Percentiles rank a stretch among this genome's conserved stretches.
Conservation (phyloP, 2,329 filamentous ascomycete species). For the Scytalidium lignicola region DNA sequence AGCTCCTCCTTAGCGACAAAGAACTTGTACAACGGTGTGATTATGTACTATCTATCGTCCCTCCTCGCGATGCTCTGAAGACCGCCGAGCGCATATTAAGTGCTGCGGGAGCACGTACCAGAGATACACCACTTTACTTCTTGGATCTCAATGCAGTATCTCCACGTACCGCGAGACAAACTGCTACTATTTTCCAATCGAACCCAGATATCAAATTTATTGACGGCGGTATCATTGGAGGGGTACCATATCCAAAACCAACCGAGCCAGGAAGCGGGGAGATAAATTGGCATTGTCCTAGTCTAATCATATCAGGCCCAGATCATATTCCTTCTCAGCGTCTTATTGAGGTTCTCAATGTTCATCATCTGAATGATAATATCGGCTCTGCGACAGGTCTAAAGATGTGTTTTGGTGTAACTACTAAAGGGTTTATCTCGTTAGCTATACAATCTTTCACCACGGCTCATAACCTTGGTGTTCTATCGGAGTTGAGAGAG, state of each 20-base stretch:
- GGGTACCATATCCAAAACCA: slow-evolving; percentile 12
- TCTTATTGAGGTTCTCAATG: neutral
- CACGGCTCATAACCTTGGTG: neutral
- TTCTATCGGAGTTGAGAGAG: neutral
- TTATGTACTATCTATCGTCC: slow-evolving; percentile 53
- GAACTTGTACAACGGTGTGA: slow-evolving; percentile 41
- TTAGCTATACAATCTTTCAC: neutral
- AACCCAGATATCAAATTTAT: slow-evolving; percentile 42
- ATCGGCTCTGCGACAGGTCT: slow-evolving; percentile 1
- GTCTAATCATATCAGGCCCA: slow-evolving; percentile 27
- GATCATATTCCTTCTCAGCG: slow-evolving; percentile 34
- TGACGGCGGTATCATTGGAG: slow-evolving; percentile 47
- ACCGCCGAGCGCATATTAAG: slow-evolving; percentile 52
- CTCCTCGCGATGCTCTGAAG: slow-evolving; percentile 51
- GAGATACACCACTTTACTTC: slow-evolving; percentile 42
- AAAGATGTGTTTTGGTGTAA: slow-evolving; percentile 1
- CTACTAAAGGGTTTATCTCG: neutral
- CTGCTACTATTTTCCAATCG: slow-evolving; percentile 33
- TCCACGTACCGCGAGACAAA: slow-evolving; percentile 37
- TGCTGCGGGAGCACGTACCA: slow-evolving; percentile 32
- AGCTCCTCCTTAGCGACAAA: too few relatives aligned
- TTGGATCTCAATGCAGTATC: slow-evolving; percentile 60
- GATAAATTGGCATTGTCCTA: slow-evolving; percentile 1
- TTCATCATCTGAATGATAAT: neutral
- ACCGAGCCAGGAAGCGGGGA: slow-evolving; percentile 4